These are phyloP conservation scores for Chaetomium globosum DNA, from an alignment of 2,329 filamentous ascomycete species.

Conservation along the genomic window DNA sequence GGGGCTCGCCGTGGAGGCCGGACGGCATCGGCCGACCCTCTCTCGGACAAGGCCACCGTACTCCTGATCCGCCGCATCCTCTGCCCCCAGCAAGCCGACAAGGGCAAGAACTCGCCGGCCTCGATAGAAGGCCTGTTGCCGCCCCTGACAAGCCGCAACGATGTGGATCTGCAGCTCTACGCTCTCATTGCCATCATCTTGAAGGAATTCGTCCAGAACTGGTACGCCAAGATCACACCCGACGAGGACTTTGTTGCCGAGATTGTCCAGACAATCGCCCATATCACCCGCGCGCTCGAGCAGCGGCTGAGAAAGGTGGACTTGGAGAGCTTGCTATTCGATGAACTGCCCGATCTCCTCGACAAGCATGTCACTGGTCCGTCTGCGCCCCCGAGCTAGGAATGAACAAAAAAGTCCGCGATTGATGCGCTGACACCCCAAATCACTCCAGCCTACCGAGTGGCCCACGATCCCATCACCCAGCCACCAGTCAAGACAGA, in stretches of 20 bases:
- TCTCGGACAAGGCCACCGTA: conserved; percentile 77
- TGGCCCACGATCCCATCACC: conserved; percentile 61
- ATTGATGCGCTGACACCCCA: conserved; percentile 29
- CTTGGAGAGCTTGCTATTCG: conserved; percentile 77
- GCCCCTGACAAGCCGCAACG: conserved; percentile 89
- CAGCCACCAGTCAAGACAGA: conserved; percentile 63
- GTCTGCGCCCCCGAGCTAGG: conserved; percentile 4
- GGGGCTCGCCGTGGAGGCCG: conserved; percentile 27
- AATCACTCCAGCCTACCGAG: conserved; percentile 66
- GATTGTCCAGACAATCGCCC: conserved; percentile 85
- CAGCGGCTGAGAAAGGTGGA: conserved; percentile 82
- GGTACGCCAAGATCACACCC: conserved; percentile 90
- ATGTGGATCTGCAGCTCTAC: conserved; percentile 90
- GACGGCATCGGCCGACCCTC: conserved; percentile 48
- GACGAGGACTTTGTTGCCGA: conserved; percentile 88
- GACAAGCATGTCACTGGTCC: conserved; percentile 78
- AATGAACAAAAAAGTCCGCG: background rate
- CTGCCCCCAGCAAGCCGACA: conserved; percentile 71
- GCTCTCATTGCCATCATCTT: conserved; percentile 87
- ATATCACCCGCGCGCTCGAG: conserved; percentile 85
- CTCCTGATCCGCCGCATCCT: conserved; percentile 81
- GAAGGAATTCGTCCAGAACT: conserved; percentile 85
- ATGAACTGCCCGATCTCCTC: conserved; percentile 83
- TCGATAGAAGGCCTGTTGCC: conserved; percentile 83
- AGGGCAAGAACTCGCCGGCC: conserved; percentile 53